Percentiles rank a stretch among this genome's conserved stretches.
These are phyloP conservation scores for Corylus heterophylla DNA, from an alignment of 306 rosid species.

Conservation along the genomic window DNA sequence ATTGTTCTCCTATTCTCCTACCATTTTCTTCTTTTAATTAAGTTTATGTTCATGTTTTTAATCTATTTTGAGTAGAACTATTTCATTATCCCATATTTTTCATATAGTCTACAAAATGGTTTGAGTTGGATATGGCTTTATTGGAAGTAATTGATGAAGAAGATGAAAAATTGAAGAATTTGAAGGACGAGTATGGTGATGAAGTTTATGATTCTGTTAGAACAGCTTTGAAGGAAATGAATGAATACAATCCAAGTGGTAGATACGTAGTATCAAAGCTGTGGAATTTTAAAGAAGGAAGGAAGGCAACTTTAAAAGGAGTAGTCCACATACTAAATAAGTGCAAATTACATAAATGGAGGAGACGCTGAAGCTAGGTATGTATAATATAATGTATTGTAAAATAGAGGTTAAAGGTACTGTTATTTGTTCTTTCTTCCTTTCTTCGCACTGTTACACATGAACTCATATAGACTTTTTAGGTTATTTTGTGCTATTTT, in stretches of 20 bases:
- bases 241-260: conserved; percentile 81
- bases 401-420: too few relatives aligned
- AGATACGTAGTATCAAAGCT: conserved; percentile 43
- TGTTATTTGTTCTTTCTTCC: too few relatives aligned
- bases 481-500: too few relatives aligned
- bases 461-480: too few relatives aligned
- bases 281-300: conserved; percentile 66
- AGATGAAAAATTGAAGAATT: conserved; percentile 52
- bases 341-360: conserved; percentile 43
- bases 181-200: conserved; percentile 58
- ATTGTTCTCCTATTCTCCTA: too few relatives aligned
- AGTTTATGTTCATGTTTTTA: too few relatives aligned
- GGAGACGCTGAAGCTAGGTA: conserved; percentile 28
- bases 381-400: too few relatives aligned
- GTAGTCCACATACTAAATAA: conserved; percentile 39
- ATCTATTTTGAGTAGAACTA: too few relatives aligned
- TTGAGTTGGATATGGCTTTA: neutral
- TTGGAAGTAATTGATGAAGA: conserved; percentile 60
- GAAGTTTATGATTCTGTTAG: conserved; percentile 25
- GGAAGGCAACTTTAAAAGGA: conserved; percentile 58
- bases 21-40: too few relatives aligned
- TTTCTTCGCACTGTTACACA: too few relatives aligned
- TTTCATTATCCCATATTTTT: too few relatives aligned
- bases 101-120: too few relatives aligned
- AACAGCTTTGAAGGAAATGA: conserved; percentile 59